Conservation (phyloP, 805 yeast species). For the Suhomyces sp. region DNA sequence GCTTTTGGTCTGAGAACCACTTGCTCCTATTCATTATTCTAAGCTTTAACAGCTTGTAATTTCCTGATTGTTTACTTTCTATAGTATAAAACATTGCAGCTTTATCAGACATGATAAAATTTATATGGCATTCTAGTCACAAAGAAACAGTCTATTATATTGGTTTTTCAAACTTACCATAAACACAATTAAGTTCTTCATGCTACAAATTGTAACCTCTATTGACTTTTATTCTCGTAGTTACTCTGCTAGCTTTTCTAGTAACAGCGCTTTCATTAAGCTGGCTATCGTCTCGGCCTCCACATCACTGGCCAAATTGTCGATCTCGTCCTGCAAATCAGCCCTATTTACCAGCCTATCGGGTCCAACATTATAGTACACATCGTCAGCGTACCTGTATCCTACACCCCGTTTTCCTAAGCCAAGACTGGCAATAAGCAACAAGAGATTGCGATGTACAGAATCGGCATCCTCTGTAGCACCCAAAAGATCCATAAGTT, state of each 20-base stretch:
- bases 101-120: no score
- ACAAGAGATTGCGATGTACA: conserved; percentile 20
- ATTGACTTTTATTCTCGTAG: no score
- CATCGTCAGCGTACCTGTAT: conserved; percentile 22
- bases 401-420: conserved; percentile 29
- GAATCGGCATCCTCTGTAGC: conserved; percentile 4
- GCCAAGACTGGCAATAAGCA: conserved; percentile 22
- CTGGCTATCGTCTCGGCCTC: conserved; percentile 27
- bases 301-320: conserved; percentile 12
- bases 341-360: not conserved
- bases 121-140: no score
- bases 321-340: conserved; percentile 12
- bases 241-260: conserved; percentile 18
- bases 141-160: no score
- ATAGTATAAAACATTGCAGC: no score
- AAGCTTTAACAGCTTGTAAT: no score
- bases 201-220: no score
- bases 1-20: no score
- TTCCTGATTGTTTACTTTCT: no score
- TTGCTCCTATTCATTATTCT: no score
- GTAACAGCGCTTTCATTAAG: conserved; percentile 23
- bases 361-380: conserved; percentile 20
- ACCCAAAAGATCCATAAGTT: conserved; percentile 28
- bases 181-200: no score
- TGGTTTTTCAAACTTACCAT: no score